These are phyloP conservation scores for Cladobotryum protrusum DNA, from an alignment of 2,329 filamentous ascomycete species.

Conservation along the genomic window DNA sequence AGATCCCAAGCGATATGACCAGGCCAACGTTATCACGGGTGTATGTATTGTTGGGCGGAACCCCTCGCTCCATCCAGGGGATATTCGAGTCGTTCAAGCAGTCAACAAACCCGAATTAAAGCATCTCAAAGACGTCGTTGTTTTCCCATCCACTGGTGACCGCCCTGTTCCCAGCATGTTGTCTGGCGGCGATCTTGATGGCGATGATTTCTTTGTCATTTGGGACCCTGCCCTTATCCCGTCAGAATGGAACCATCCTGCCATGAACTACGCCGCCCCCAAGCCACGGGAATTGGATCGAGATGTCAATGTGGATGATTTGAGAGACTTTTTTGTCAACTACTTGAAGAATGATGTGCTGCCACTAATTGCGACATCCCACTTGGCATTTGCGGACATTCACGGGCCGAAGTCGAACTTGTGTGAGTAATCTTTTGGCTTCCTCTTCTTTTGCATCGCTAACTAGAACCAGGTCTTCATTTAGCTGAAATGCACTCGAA, in stretches of 20 bases:
- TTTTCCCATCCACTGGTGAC: slow-evolving; percentile 79
- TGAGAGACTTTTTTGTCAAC: slow-evolving; percentile 79
- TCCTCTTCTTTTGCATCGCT: no score
- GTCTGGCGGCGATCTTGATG: slow-evolving; percentile 90
- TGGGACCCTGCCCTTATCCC: slow-evolving; percentile 79
- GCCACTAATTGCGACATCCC: slow-evolving; percentile 71
- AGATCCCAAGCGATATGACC: slow-evolving; percentile 43
- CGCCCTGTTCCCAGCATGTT: slow-evolving; percentile 88
- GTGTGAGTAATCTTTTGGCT: slow-evolving; percentile 47
- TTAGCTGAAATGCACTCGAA: slow-evolving; percentile 79
- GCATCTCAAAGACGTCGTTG: slow-evolving; percentile 78
- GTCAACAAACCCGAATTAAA: slow-evolving; percentile 67
- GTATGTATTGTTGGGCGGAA: slow-evolving; percentile 84
- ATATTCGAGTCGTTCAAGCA: slow-evolving; percentile 80
- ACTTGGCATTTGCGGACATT: slow-evolving; percentile 70
- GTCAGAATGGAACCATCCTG: slow-evolving; percentile 58
- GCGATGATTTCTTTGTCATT: slow-evolving; percentile 90
- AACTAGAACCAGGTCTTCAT: slow-evolving; percentile 44
- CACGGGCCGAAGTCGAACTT: slow-evolving; percentile 60
- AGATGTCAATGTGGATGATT: slow-evolving; percentile 64
- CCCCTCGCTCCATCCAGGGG: slow-evolving; percentile 87
- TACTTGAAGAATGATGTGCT: slow-evolving; percentile 91
- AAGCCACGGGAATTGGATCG: slow-evolving; percentile 49
- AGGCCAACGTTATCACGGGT: slow-evolving; percentile 63
- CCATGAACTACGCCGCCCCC: slow-evolving; percentile 69